Evolutionary conservation across 129 eudicot genomes (phyloP).

Genomic region (Flaveria robusta): DNA sequence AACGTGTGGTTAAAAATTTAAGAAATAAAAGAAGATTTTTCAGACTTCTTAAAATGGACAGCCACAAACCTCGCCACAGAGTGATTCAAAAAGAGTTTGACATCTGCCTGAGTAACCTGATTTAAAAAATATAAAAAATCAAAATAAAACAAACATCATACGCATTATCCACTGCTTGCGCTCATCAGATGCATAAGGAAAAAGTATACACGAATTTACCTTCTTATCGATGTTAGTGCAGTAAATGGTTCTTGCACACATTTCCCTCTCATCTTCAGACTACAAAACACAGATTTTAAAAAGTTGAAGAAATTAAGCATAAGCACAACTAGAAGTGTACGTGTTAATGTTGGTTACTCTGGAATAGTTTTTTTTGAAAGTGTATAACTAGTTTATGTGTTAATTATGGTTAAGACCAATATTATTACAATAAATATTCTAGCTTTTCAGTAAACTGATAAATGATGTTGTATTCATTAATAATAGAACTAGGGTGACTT

Average conservation of each 20-base stretch:
- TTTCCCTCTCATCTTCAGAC: constrained; percentile 95
- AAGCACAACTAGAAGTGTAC: not conserved
- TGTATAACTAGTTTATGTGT: not conserved
- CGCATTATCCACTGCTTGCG: not conserved
- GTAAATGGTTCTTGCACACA: constrained; percentile 90
- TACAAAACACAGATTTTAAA: constrained; percentile 13
- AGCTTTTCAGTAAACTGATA: not conserved
- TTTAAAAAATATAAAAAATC: constrained; percentile 1
- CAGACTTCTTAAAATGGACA: not conserved
- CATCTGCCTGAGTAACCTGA: constrained; percentile 90
- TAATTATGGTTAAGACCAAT: not conserved
- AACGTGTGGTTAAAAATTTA: constrained; percentile 11
- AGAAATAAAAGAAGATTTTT: constrained; percentile 20
- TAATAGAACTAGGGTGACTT: not conserved
- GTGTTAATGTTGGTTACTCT: too few species aligned
- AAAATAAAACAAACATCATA: constrained; percentile 1
- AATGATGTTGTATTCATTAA: not conserved
- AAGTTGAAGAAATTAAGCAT: not conserved
- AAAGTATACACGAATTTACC: constrained; percentile 39
- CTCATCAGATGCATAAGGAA: not conserved
- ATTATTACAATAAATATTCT: not conserved
- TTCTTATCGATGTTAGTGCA: constrained; percentile 92
- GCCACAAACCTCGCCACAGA: constrained; percentile 91
- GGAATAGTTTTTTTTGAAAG: too few species aligned
- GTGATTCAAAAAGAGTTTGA: constrained; percentile 75